Conservation (phyloP, 805 yeast genomes). For the Clavispora fructus region DNA sequence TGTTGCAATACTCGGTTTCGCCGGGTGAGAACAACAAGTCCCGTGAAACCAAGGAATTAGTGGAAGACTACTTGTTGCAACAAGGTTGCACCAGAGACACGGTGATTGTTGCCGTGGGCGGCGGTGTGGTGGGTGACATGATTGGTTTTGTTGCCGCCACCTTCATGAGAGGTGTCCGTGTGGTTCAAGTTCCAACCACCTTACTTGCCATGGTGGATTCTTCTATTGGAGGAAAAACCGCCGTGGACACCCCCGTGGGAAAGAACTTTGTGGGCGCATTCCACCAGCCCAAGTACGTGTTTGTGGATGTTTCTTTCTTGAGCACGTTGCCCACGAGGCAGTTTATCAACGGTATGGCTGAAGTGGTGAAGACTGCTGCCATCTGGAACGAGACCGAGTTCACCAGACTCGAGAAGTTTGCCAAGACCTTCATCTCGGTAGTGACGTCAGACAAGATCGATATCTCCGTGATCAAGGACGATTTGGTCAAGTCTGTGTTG, state of each 20-base stretch:
- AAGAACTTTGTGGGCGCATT: slow-evolving; percentile 95
- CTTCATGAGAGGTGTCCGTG: slow-evolving; percentile 95
- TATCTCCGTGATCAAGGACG: slow-evolving; percentile 63
- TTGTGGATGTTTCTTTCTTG: slow-evolving; percentile 83
- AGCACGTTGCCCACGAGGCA: slow-evolving; percentile 88
- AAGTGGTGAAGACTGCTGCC: slow-evolving; percentile 96
- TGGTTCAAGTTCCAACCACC: slow-evolving; percentile 91
- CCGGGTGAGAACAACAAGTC: slow-evolving; percentile 94
- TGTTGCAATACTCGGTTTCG: slow-evolving; percentile 68
- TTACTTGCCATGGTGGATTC: slow-evolving; percentile 96
- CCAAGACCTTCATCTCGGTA: slow-evolving; percentile 63
- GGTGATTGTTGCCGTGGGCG: slow-evolving; percentile 90
- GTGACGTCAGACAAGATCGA: slow-evolving; percentile 45
- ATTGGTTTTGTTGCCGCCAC: slow-evolving; percentile 99
- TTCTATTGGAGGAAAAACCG: slow-evolving; percentile 97
- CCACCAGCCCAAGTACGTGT: slow-evolving; percentile 90
- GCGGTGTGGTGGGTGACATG: slow-evolving; percentile 99
- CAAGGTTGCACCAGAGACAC: slow-evolving; percentile 96
- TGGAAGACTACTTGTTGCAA: slow-evolving; percentile 79
- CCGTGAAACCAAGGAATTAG: slow-evolving; percentile 83
- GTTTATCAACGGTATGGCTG: slow-evolving; percentile 97
- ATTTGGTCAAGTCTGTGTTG: slow-evolving; percentile 69
- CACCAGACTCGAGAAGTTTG: slow-evolving; percentile 72
- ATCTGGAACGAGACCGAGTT: slow-evolving; percentile 94
- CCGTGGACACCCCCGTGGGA: slow-evolving; percentile 94